Base-by-base conservation (phyloP, 495 filamentous ascomycete species). In the Podospora sp. region DNA sequence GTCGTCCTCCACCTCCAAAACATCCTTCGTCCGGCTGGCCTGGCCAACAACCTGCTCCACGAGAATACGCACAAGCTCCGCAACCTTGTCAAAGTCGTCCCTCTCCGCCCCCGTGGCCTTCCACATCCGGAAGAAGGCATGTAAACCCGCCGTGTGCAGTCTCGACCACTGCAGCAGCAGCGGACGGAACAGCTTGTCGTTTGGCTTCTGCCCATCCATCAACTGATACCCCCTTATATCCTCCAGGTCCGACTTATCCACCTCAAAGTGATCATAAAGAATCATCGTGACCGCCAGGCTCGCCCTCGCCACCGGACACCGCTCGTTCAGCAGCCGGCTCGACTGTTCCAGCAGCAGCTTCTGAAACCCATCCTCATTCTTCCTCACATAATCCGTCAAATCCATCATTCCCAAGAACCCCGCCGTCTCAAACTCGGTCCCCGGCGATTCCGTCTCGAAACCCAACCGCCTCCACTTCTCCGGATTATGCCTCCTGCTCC, bases 321-420 rank as follows among this genome's bases (percentile, higher is more conserved):
- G 85, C 69, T 92, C 88, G 61, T 87, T 81, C 9, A 84, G 62
- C 6, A 90, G 85, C 73, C 88, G 88, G 14, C 89, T 88, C 6
- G 92, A 91, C 77, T 99, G 94, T 77, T 99, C 95, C 25, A 97
- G 80, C 40, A 99, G 83, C 69, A 94, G 79, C 77, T 94, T 97
- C 72, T 96, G 94, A 70, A 95, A 98, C 36, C 88, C 87, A 75
- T 97, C 93, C 73, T 97, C 92, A 69, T 96, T 88, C 73, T 91
- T 96, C 69, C 90, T 85, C 58, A 96, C 91, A 76, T 91, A 99
- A 77, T 98, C 93, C 7, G 92, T 93, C 72, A 98, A 74, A 76
- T 99, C 95, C 93, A 98, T 97, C 89, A 99, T 92, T 22, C 96
- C 95, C 51, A 99, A 78, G 74, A 94, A 98, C 1, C 95, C 95